These are phyloP conservation scores for Nicotiana tabacum DNA, from an alignment of 257 asterid species.

Conservation along the genomic window DNA sequence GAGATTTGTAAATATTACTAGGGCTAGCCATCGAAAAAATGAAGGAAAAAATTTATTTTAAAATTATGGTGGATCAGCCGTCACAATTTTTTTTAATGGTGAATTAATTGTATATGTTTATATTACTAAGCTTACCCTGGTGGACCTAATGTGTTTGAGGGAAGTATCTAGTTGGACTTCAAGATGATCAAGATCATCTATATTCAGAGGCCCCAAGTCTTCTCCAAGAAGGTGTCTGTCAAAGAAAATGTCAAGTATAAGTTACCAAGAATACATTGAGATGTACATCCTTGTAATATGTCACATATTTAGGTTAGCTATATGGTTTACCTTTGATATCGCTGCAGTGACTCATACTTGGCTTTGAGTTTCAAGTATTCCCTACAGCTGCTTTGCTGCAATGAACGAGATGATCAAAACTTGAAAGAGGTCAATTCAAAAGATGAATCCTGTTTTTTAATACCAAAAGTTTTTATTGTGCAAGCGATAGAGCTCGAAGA, in stretches of 20 bases:
- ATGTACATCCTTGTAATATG: neutral
- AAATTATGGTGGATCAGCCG: too few relatives aligned
- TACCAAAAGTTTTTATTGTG: too few relatives aligned
- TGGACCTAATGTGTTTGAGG: constrained; percentile 81
- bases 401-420: neutral
- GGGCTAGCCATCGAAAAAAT: too few relatives aligned
- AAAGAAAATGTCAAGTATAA: neutral
- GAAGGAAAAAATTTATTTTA: too few relatives aligned
- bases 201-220: constrained; percentile 77
- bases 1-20: too few relatives aligned
- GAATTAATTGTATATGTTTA: neutral
- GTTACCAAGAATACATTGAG: neutral
- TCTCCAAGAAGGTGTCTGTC: constrained; percentile 96
- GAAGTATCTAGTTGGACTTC: constrained; percentile 83
- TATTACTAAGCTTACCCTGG: constrained; percentile 55
- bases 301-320: neutral
- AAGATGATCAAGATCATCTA: constrained; percentile 78
- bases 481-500: too few relatives aligned
- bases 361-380: constrained; percentile 77
- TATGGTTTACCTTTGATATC: constrained; percentile 66
- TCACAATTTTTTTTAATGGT: neutral
- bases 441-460: neutral
- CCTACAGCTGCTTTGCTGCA: constrained; percentile 78
- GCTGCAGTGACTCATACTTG: constrained; percentile 82
- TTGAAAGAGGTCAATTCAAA: neutral